Base-by-base conservation (phyloP, 192 early-diverging fungal genomes). In the Irineochytrium annulatum region DNA sequence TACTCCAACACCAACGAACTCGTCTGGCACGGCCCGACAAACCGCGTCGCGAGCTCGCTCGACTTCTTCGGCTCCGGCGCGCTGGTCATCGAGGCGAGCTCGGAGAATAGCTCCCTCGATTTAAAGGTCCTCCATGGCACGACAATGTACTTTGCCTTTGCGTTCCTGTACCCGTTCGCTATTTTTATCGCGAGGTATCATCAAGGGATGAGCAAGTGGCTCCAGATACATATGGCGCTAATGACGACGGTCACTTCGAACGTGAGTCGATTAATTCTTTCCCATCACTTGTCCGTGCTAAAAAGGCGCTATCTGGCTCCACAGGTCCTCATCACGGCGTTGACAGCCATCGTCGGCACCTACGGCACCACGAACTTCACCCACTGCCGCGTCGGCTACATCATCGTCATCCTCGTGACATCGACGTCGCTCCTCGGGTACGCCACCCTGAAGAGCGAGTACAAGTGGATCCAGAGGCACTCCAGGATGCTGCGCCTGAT, bases 111-210 rank as follows among this genome's bases (percentile, higher is more conserved):
- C 41, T 45, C 59, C 11, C 46, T 44, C 19, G 43, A 39, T 22
- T 46, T 74, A 4, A 52, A 67, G 31, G 43, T 67, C 32, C 52
- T 74, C 17, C 72, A 74, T 29, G 69, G 72, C 22, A 17, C 55
- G 27, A 44, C 44, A 3, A 72, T 72, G 70, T 62, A 46, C 34
- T 32, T 65, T 31, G 62, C 67, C 1, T 69, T 74, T 39, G 63
- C 59, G n/a, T 57, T 65, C 45, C 32, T 70, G 29, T 70, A 62
- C 55, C 72, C 72, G 3, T 29, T 73, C 11, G 72, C 67, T 48
- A 74, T 74, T 0, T 65, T 59, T 49, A 57, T 74, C 19, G 72
- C 72, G 0, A 11, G 72, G 17, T 72, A 72, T 51, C 34, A 65
- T 34, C 31, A 32, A 14, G 52, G 58, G 33, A 14, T 65, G 46